A percentile compares a stretch with the other conserved stretches of the same genome.
These are phyloP conservation scores for Saturnispora ahearnii DNA, from an alignment of 805 yeast genomes.

Conservation along the genomic window DNA sequence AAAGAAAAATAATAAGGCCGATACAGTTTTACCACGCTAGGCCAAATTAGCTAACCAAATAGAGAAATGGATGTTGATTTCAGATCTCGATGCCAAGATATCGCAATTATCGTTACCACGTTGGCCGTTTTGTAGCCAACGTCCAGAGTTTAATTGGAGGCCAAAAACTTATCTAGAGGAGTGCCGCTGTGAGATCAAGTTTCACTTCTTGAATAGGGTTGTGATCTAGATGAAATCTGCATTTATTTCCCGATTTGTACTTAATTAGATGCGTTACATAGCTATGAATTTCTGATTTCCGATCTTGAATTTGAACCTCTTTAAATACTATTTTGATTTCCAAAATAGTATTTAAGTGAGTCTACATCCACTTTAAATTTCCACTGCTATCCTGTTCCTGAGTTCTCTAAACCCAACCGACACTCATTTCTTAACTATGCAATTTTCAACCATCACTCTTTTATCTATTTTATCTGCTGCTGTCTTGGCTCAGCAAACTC, in stretches of 20 bases:
- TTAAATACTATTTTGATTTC: background rate
- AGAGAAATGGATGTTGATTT: background rate
- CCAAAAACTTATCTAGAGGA: no score
- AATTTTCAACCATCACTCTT: slow-evolving; percentile 1
- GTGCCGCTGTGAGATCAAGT: no score
- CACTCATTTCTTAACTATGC: background rate
- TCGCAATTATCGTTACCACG: background rate
- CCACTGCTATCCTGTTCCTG: background rate
- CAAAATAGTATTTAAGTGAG: background rate
- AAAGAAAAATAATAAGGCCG: background rate
- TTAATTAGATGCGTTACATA: no score
- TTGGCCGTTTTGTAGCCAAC: no score
- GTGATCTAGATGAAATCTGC: no score
- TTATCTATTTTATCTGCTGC: background rate
- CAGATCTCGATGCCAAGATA: background rate
- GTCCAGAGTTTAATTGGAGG: no score
- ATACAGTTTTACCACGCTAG: background rate
- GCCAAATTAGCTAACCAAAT: background rate
- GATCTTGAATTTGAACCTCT: background rate
- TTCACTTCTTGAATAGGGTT: no score
- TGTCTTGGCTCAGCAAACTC: background rate
- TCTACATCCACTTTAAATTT: background rate
- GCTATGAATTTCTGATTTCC: no score
- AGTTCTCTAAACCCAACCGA: background rate
- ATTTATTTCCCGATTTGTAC: no score